A percentile compares a stretch with the other conserved stretches of the same genome.
Conservation (phyloP, 805 yeast species). For the Candida ovalis region DNA sequence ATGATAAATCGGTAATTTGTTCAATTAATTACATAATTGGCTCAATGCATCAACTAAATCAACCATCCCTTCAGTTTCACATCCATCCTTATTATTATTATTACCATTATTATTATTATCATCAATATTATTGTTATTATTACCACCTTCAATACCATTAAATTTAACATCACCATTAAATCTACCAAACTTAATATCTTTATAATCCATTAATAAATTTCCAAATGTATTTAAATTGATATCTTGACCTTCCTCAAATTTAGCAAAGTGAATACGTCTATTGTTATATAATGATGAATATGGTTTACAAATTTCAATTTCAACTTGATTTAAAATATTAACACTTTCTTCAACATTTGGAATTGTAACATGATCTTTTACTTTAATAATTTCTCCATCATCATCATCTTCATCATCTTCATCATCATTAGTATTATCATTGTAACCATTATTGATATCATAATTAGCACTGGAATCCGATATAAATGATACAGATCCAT, state of each 20-base stretch:
- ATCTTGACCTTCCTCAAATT: conserved; percentile 5
- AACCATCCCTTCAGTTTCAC: not conserved
- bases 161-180: conserved; percentile 17
- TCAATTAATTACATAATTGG: not conserved
- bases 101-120: no score
- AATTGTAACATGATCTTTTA: not conserved
- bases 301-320: conserved; percentile 50
- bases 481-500: not conserved
- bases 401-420: not conserved
- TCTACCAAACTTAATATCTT: conserved; percentile 17
- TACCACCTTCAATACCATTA: not conserved
- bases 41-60: conserved; percentile 1
- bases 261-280: conserved; percentile 22
- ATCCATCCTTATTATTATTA: not conserved
- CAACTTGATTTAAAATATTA: conserved; percentile 46
- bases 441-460: not conserved
- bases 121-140: no score
- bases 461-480: no score
- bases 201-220: conserved; percentile 6
- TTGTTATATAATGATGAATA: conserved; percentile 25
- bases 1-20: no score
- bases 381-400: not conserved
- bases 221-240: conserved; percentile 14
- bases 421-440: not conserved
- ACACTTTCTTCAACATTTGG: conserved; percentile 7